Evolutionary conservation across 768 basidiomycete species (phyloP).

Genomic region (Mycena rebaudengoi): DNA sequence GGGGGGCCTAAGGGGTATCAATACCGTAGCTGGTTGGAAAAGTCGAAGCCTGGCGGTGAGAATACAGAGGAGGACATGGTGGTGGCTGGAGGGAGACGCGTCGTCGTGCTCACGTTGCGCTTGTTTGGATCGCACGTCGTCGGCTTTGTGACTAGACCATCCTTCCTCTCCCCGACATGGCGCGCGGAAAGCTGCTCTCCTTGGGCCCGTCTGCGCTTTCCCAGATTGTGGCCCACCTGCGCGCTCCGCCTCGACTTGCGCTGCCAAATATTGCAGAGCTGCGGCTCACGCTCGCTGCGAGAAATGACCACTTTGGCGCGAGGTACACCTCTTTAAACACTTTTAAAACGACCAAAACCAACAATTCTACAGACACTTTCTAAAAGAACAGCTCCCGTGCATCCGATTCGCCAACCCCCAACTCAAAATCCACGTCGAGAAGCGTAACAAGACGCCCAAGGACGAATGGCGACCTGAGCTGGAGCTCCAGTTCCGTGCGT

Average conservation of each 20-base stretch:
- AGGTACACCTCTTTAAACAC: too few relatives aligned
- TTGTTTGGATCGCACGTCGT: too few relatives aligned
- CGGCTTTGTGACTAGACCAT: too few relatives aligned
- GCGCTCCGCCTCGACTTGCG: conserved; percentile 17
- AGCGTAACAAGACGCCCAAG: conserved; percentile 57
- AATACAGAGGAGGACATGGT: conserved; percentile 56
- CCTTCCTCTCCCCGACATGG: too few relatives aligned
- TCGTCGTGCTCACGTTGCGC: too few relatives aligned
- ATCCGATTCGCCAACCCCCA: conserved; percentile 81
- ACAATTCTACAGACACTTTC: conserved; percentile 65
- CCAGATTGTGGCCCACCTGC: conserved; percentile 19
- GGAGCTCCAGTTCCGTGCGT: conserved; percentile 69
- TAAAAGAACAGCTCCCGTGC: conserved; percentile 79
- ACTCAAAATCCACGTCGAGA: conserved; percentile 67
- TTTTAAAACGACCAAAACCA: too few relatives aligned
- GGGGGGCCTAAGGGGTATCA: not conserved
- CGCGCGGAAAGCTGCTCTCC: conserved; percentile 13
- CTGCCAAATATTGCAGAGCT: conserved; percentile 15
- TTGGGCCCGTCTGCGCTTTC: conserved; percentile 16
- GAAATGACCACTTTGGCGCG: conserved; percentile 80
- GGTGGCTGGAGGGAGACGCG: conserved; percentile 14
- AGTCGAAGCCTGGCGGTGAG: conserved; percentile 73
- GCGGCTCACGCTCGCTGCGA: conserved; percentile 59
- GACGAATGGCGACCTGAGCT: conserved; percentile 72
- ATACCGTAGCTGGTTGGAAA: conserved; percentile 78